Evolutionary conservation across 129 eudicot species (phyloP).

Genomic region (Cynara cardunculus): DNA sequence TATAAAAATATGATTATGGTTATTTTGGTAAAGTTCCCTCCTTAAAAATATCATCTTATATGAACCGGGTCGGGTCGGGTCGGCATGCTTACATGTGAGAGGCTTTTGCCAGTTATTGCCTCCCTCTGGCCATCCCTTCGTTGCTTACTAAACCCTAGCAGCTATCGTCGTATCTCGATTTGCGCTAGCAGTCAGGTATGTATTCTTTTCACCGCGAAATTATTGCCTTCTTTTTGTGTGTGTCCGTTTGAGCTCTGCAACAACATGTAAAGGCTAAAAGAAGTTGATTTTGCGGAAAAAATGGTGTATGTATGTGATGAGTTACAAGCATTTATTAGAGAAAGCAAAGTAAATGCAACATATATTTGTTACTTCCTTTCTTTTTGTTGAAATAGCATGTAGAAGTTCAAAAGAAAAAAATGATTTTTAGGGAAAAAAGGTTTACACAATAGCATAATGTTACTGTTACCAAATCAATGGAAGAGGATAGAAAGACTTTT

Average conservation of each 20-base stretch:
- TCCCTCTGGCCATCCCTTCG: background rate
- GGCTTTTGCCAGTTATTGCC: no score
- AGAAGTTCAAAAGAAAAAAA: background rate
- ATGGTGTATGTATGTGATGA: background rate
- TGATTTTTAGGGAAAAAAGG: background rate
- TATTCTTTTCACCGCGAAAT: background rate
- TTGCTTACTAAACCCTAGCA: background rate
- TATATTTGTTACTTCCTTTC: background rate
- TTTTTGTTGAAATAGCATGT: background rate
- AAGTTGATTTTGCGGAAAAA: background rate
- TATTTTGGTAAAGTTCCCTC: no score
- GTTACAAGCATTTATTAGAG: background rate
- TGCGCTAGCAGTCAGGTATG: constrained; percentile 1
- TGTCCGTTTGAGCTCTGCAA: background rate
- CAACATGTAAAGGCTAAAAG: background rate
- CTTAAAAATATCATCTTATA: no score
- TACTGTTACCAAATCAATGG: background rate
- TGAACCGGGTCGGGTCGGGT: no score
- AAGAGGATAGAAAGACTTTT: background rate
- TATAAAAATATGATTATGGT: no score
- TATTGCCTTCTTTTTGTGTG: background rate
- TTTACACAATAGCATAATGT: background rate
- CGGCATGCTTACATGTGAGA: no score
- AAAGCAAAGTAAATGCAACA: background rate
- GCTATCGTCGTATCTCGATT: background rate